Conservation (phyloP, 305 asterid genomes). For the Fraxinus paxiana region DNA sequence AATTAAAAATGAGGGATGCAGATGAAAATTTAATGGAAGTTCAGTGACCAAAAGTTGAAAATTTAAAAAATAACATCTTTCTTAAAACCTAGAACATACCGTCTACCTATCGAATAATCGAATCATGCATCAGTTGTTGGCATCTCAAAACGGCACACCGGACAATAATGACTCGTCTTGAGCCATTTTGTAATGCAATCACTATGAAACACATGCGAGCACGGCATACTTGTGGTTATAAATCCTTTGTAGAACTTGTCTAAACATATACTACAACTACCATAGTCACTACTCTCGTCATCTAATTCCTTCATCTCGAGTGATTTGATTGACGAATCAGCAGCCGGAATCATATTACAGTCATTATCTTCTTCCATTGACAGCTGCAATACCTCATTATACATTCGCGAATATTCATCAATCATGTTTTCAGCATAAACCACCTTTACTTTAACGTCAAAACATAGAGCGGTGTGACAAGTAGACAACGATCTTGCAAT, state of each 20-base stretch:
- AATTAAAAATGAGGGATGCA: not conserved
- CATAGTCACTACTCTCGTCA: not conserved
- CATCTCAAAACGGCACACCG: constrained; percentile 13
- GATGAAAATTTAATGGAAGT: not conserved
- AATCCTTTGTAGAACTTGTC: not conserved
- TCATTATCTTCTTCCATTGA: not conserved
- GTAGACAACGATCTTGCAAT: not conserved
- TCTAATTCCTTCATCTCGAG: not conserved
- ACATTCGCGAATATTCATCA: not conserved
- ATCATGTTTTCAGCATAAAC: not conserved
- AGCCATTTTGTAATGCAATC: constrained; percentile 3
- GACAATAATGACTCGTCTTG: constrained; percentile 4
- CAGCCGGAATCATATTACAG: constrained; percentile 19
- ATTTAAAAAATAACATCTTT: no score
- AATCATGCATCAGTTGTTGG: not conserved
- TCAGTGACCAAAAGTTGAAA: not conserved
- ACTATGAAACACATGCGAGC: constrained; percentile 7
- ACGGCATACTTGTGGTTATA: not conserved
- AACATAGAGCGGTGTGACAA: not conserved
- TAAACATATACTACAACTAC: not conserved
- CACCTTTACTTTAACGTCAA: not conserved
- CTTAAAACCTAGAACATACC: not conserved
- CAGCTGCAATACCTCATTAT: not conserved
- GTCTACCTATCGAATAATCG: not conserved
- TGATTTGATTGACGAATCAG: not conserved